A percentile compares a stretch with the other conserved stretches of the same genome.
Evolutionary conservation across 495 filamentous ascomycete genomes (phyloP).

Genomic region (Penicillium roqueforti): DNA sequence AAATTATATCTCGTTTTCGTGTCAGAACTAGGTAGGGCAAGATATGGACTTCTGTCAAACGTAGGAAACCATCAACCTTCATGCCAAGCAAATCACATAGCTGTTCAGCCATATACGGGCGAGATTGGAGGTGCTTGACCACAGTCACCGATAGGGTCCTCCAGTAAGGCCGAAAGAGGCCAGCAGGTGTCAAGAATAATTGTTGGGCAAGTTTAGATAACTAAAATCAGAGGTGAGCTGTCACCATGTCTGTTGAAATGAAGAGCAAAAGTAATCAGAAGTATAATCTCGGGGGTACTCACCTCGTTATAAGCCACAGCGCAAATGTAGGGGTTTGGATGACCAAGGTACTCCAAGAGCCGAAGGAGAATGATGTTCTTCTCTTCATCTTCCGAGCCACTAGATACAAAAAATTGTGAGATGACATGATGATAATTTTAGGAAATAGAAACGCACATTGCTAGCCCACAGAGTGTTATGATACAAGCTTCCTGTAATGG

Average conservation of each 20-base stretch:
- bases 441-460: conserved; percentile 43
- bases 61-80: conserved; percentile 66
- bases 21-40: conserved; percentile 80
- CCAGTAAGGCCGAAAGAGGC: conserved; percentile 83
- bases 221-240: conserved; percentile 26
- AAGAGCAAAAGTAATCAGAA: not conserved
- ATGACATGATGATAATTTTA: not conserved
- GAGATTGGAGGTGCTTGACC: conserved; percentile 71
- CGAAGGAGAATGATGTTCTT: conserved; percentile 79
- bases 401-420: conserved; percentile 18
- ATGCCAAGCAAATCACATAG: conserved; percentile 75
- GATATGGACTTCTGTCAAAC: conserved; percentile 73
- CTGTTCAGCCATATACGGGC: conserved; percentile 75
- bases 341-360: conserved; percentile 80
- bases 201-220: conserved; percentile 61
- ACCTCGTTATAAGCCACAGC: conserved; percentile 79
- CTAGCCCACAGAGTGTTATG: conserved; percentile 77
- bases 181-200: conserved; percentile 53
- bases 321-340: conserved; percentile 73
- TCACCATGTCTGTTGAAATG: not conserved
- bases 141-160: conserved; percentile 71
- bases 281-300: conserved; percentile 14
- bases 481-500: conserved; percentile 78
- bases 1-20: conserved; percentile 71
- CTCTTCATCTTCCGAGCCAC: conserved; percentile 66